Percentiles rank a stretch among this genome's conserved stretches.
Evolutionary conservation across 345 rosid genomes (phyloP).

Genomic region (Diplotaxis tenuifolia): DNA sequence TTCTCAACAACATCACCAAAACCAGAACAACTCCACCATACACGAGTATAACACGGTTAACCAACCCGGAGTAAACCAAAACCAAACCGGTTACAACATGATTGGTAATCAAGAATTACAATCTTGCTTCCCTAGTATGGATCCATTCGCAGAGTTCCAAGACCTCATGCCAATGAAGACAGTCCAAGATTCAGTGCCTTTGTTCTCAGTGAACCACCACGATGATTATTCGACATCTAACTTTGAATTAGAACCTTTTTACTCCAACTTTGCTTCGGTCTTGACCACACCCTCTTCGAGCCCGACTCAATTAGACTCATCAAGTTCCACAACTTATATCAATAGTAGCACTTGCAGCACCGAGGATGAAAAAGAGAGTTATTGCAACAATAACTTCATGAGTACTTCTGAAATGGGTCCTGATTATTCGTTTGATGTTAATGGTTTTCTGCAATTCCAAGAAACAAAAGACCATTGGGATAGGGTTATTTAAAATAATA

Average conservation of each 20-base stretch:
- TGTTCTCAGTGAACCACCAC: constrained; percentile 24
- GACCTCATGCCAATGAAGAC: constrained; percentile 4
- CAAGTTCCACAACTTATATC: constrained; percentile 42
- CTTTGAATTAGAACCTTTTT: constrained; percentile 36
- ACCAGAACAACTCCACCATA: constrained; percentile 23
- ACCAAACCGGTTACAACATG: constrained; percentile 37
- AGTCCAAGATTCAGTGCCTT: constrained; percentile 7
- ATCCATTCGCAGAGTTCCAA: constrained; percentile 16
- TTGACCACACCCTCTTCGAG: constrained; percentile 51
- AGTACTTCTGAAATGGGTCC: constrained; percentile 41
- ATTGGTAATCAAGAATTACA: constrained; percentile 41
- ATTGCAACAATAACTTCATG: constrained; percentile 37
- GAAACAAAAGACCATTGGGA: constrained; percentile 24
- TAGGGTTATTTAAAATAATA: constrained; percentile 6
- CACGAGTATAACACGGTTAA: constrained; percentile 8
- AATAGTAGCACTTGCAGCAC: constrained; percentile 46
- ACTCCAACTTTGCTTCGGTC: constrained; percentile 41
- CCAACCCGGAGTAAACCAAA: constrained; percentile 32
- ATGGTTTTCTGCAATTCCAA: constrained; percentile 43
- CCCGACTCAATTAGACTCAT: constrained; percentile 59
- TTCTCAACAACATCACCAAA: background rate
- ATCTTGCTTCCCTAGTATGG: constrained; percentile 30
- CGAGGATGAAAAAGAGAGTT: constrained; percentile 65
- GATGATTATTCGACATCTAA: constrained; percentile 27
- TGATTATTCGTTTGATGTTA: constrained; percentile 41